Base-by-base conservation (phyloP, 345 rosid genomes). In the Sapria himalayana region DNA sequence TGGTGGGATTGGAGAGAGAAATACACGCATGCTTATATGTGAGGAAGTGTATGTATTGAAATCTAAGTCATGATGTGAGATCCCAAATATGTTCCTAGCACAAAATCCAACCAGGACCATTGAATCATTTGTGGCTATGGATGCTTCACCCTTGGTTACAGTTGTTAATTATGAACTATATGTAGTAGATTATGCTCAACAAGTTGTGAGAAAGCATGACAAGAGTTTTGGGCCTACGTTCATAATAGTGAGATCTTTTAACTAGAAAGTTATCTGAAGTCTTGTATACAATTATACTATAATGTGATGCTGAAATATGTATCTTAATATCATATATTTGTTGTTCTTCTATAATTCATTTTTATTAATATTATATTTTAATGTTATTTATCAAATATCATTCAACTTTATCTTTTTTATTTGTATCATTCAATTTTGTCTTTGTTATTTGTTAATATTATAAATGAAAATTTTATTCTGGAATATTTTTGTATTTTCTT, bases 271-370 rank as follows among this genome's bases (percentile, higher is more conserved):
- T 60, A 19, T 85, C 78, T 5, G 68, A 60, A 51, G 80, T 69
- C 63, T 85, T 85, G 55, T 93, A 80, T 42, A 80, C 71, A 85
- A 85, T 69, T 85, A 93, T 39, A 85, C 93, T 16, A 91, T 85
- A 43, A 85, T 85, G 93, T 86, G 94, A 34, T 84, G 95, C 75
- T 84, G 63, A 80, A 60, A 56, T 57, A 11, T 7, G 31, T 39
- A n/a, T n/a, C n/a, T n/a, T n/a, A n/a, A n/a, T n/a, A n/a, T n/a
- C n/a, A n/a, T n/a, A n/a, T n/a, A n/a, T n/a, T n/a, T n/a, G n/a
- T n/a, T n/a, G n/a, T n/a, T n/a, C n/a, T n/a, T n/a, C n/a, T n/a
- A n/a, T n/a, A n/a, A n/a, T n/a, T n/a, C n/a, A n/a, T n/a, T n/a
- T n/a, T n/a, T n/a, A n/a, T n/a, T n/a, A n/a, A n/a, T n/a, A n/a